These are phyloP conservation scores for Chalciporus pseudorubinellus DNA, from an alignment of 768 basidiomycete genomes.

Conservation along the genomic window DNA sequence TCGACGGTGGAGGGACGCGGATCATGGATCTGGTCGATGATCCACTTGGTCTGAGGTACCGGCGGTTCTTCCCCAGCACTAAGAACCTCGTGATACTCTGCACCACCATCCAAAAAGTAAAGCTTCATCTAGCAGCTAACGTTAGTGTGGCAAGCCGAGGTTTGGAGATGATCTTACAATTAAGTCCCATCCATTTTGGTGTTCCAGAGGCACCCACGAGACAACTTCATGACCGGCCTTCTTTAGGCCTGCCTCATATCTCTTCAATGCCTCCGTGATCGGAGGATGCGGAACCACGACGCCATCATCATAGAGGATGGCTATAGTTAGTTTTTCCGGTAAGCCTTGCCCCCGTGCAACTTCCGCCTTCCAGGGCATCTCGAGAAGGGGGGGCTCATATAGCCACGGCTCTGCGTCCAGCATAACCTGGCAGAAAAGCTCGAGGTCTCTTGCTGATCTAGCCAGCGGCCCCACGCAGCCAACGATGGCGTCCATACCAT, in stretches of 20 bases:
- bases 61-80: constrained; percentile 32
- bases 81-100: constrained; percentile 42
- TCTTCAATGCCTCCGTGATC: constrained; percentile 39
- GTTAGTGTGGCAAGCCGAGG: constrained; percentile 17
- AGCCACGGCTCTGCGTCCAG: constrained; percentile 47
- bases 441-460: constrained; percentile 47
- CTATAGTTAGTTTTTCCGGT: constrained; percentile 43
- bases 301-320: constrained; percentile 50
- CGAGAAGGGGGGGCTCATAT: constrained; percentile 43
- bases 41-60: constrained; percentile 45
- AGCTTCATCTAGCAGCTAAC: constrained; percentile 35
- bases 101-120: constrained; percentile 51
- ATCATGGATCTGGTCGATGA: constrained; percentile 40
- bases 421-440: constrained; percentile 47
- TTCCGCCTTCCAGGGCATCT: constrained; percentile 48
- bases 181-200: constrained; percentile 45
- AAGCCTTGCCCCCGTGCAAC: constrained; percentile 38
- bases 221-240: constrained; percentile 53
- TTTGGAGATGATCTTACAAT: constrained; percentile 33
- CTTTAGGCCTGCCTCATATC: constrained; percentile 37
- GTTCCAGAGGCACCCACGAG: constrained; percentile 44
- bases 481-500: constrained; percentile 53
- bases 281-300: constrained; percentile 51
- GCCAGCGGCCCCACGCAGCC: constrained; percentile 50
- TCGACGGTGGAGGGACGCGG: constrained; percentile 37